Evolutionary conservation across 345 rosid species (phyloP).

Genomic region (Cardamine resedifolia): DNA sequence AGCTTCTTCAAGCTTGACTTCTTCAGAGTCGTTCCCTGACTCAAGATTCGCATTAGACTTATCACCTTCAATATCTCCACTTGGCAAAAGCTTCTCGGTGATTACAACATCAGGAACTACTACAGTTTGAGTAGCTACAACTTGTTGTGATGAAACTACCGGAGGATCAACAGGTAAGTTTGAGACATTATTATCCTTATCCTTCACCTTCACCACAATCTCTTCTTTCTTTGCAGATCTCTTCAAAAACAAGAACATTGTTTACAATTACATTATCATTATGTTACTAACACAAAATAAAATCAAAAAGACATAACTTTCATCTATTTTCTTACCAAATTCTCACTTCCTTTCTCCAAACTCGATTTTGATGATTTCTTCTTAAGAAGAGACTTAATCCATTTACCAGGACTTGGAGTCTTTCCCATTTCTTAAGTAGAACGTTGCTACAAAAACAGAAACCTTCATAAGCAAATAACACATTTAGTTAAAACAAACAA

Average conservation of each 20-base stretch:
- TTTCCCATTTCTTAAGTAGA: conserved; percentile 55
- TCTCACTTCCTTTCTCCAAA: conserved; percentile 50
- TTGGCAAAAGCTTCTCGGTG: conserved; percentile 33
- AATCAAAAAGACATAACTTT: background rate
- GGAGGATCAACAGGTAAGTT: conserved; percentile 36
- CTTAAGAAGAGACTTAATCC: conserved; percentile 69
- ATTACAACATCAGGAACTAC: conserved; percentile 33
- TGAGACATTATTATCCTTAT: conserved; percentile 42
- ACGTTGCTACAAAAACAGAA: conserved; percentile 10
- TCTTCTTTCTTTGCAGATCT: conserved; percentile 55
- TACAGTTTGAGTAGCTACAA: conserved; percentile 31
- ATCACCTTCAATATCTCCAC: conserved; percentile 29
- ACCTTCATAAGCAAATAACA: conserved; percentile 30
- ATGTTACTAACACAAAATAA: too few species aligned
- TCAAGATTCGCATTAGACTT: conserved; percentile 10
- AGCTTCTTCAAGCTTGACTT: conserved; percentile 53
- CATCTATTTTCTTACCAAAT: conserved; percentile 40
- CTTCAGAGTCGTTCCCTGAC: conserved; percentile 46
- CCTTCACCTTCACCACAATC: conserved; percentile 45
- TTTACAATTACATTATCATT: conserved; percentile 14
- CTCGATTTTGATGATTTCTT: conserved; percentile 70
- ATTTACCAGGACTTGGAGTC: conserved; percentile 75
- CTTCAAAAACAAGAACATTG: conserved; percentile 39
- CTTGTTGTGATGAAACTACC: conserved; percentile 34
- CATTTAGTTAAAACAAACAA: background rate